Percentiles rank a stretch among this genome's conserved stretches.
These are phyloP conservation scores for Picea sitchensis DNA, from an alignment of 75 land plant species.

Conservation along the genomic window DNA sequence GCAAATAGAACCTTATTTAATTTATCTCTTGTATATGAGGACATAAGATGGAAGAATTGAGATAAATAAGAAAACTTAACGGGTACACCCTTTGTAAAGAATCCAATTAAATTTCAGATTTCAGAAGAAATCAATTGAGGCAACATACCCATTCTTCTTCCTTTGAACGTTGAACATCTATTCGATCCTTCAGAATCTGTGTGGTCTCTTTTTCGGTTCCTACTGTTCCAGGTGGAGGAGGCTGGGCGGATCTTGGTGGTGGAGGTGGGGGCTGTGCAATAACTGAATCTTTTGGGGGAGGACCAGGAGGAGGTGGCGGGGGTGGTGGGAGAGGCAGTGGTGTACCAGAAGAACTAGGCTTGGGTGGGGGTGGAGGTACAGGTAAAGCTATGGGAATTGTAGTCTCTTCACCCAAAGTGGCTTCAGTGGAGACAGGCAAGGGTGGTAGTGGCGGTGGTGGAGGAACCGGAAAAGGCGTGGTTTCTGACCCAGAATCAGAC, in stretches of 20 bases:
- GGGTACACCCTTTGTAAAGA: background rate
- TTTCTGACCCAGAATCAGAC: conserved; percentile 48
- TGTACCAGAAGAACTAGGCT: conserved; percentile 24
- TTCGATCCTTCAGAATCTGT: conserved; percentile 13
- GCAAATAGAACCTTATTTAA: background rate
- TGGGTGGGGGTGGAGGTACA: conserved; percentile 90
- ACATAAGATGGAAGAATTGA: background rate
- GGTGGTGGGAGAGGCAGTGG: conserved; percentile 69
- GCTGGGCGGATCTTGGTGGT: conserved; percentile 38
- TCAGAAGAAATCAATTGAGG: background rate
- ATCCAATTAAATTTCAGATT: background rate
- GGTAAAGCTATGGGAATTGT: conserved; percentile 66
- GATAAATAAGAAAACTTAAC: background rate
- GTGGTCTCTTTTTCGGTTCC: conserved; percentile 26
- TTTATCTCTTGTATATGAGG: background rate
- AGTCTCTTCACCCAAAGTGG: conserved; percentile 42
- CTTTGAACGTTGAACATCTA: conserved; percentile 9
- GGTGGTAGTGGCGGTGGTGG: conserved; percentile 94
- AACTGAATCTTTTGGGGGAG: conserved; percentile 52
- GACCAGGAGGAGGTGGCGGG: conserved; percentile 70
- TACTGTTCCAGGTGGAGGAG: conserved; percentile 67
- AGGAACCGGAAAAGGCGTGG: conserved; percentile 48
- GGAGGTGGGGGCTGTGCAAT: conserved; percentile 48
- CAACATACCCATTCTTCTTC: conserved; percentile 17
- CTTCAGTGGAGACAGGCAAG: conserved; percentile 42